Percentiles rank a stretch among this genome's conserved stretches.
phyloP scores from a whole-genome alignment of 2,329 filamentous ascomycete genomes.

The Talaromyces atroroseus region DNA sequence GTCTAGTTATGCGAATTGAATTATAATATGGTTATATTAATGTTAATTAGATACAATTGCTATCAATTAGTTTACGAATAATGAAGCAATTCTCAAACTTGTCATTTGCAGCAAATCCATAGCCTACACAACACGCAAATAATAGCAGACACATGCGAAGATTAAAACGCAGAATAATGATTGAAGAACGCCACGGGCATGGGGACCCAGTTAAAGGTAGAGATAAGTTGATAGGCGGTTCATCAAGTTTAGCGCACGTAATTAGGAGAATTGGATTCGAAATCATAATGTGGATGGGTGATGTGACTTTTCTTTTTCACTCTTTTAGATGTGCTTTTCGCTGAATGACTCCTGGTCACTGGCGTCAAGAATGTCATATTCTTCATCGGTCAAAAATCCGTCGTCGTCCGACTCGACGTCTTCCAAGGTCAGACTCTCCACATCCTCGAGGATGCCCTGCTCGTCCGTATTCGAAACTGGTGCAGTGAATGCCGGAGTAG shows the following conservation, averaged over 20 bases:
- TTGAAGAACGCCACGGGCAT: background rate
- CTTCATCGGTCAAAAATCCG: slow-evolving; percentile 91
- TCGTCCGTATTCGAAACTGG: slow-evolving; percentile 45
- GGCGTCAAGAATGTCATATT: slow-evolving; percentile 95
- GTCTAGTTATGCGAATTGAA: too few species aligned
- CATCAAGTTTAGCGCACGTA: background rate
- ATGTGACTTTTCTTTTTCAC: too few species aligned
- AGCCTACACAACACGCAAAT: slow-evolving; percentile 6
- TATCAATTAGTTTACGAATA: background rate
- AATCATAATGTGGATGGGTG: background rate
- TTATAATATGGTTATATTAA: background rate
- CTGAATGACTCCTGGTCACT: slow-evolving; percentile 78
- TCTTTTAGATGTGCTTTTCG: slow-evolving; percentile 7
- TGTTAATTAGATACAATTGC: background rate
- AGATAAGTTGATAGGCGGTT: background rate
- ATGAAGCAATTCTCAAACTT: background rate
- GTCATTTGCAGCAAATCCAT: background rate
- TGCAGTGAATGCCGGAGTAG: slow-evolving; percentile 25
- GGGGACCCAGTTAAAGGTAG: background rate
- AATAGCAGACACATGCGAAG: background rate
- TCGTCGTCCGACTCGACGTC: slow-evolving; percentile 47
- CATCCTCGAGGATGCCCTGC: slow-evolving; percentile 45
- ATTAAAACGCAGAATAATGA: background rate
- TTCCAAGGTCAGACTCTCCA: slow-evolving; percentile 22
- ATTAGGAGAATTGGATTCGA: background rate